Evolutionary conservation across 148 eudicot species (phyloP).

Genomic region (Chenopodium suecicum): DNA sequence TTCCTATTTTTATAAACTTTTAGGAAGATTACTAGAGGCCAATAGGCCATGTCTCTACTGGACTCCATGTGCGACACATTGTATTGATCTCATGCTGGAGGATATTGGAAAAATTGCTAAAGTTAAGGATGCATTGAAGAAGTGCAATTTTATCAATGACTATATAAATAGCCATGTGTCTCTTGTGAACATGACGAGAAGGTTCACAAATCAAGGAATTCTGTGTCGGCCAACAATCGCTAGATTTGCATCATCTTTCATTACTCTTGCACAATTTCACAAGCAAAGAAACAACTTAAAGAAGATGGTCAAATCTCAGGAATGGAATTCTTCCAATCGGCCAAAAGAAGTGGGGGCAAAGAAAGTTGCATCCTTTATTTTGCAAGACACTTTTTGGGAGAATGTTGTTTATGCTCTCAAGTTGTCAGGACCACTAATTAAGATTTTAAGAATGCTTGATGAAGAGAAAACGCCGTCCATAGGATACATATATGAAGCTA

Average conservation of each 20-base stretch:
- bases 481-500: background rate
- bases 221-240: background rate
- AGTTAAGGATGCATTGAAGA: background rate
- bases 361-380: background rate
- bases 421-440: background rate
- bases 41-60: background rate
- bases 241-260: background rate
- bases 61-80: conserved; percentile 1
- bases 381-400: background rate
- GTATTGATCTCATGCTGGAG: background rate
- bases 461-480: background rate
- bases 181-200: background rate
- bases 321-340: background rate
- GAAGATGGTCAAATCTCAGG: background rate
- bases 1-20: background rate
- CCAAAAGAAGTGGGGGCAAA: background rate
- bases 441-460: background rate
- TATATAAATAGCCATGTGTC: background rate
- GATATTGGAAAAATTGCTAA: background rate
- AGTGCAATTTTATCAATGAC: background rate
- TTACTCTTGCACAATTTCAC: background rate
- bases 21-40: background rate
- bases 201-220: background rate
- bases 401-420: background rate
- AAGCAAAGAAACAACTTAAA: conserved; percentile 3